Base-by-base conservation (phyloP, 306 rosid species). In the Canavalia gladiata region DNA sequence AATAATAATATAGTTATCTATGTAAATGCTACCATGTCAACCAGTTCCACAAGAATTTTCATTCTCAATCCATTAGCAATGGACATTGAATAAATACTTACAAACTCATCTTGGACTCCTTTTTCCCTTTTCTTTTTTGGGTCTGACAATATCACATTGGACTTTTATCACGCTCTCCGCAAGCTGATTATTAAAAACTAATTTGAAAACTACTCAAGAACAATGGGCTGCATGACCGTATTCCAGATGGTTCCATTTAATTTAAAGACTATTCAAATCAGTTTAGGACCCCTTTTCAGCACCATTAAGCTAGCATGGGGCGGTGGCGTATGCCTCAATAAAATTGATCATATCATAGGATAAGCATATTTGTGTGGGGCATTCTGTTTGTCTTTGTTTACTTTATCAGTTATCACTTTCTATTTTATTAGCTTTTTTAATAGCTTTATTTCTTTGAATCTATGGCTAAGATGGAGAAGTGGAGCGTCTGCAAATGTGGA, bases 401-500 rank as follows among this genome's bases (percentile, higher is more conserved):
- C 84, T 78, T 85, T 77, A 55, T 85, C 12, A 12, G 3, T 52
- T 65, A 51, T 58, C 73, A 58, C 85, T 82, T 82, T 58, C 77
- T 30, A 58, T 69, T 68, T 68, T 55, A 52, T 39, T 51, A 54
- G 8, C 9, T 45, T 45, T 31, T 52, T 12, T 28, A 18, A 51
- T 43, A 56, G 7, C 66, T 72, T 62, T 54, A 76, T 49, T 46
- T 49, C 58, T 79, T 75, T 79, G 63, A 75, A 82, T 74, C 68
- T 82, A 74, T 68, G 33, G 63, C 1, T 37, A 28, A 66, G 77
- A 74, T 41, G 30, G 18, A 5, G 46, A 64, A 10, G 69, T 57
- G 83, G 89, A 80, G 89, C 89, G 89, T 86, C 56, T 80, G 81
- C 77, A 71, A 34, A 31, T 52, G 72, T 55, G 80, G 75, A 64